Evolutionary conservation across 1,284 basidiomycete species (phyloP), one percentile per base, ranked within the genome.

Genomic region (Caloboletus inedulis): DNA sequence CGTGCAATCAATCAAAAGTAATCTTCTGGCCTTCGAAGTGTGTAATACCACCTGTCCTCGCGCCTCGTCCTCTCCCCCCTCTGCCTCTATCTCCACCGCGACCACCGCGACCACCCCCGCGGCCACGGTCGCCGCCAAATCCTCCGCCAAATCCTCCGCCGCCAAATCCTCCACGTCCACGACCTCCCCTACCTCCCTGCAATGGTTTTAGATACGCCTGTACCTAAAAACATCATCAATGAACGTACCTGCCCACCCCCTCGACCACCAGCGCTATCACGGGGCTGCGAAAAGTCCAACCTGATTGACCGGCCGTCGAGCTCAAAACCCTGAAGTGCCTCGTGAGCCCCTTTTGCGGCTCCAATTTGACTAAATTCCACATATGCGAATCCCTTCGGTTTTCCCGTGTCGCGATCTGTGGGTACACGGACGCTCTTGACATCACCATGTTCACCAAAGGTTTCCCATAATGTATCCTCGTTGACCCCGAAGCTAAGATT

Each of bases 341-440:
- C 84, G 57, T 86, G 81, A 5, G 96, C 97, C 69, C 87, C 87
- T 73, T 87, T 87, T 13, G 97, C 92, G 58, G 81, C 75, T 42
- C 87, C 89, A 47, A 93, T 69, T 59, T 89, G 84, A 58, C 85
- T 84, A 71, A 95, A 98, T 73, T 98, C 94, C 69, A 98, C 90
- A 74, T 99, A 99, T 43, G 87, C 97, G 73, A 96, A 99, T 65
- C 97, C 97, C 75, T 98, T 99, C 52, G 92, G 87, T 59, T 81
- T 81, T 43, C 93, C 94, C 6, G 89, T 83, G 53, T 99, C 97
- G 56, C 91, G 81, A 72, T 99, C 95, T 49, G 94, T 98, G 29
- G 95, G 94, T 51, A 99, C 75, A 58, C 95, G 84, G 45, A 99
- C 93, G 62, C 78, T 89, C 73, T 91, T 89, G 49, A 98, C 85